Evolutionary conservation across 73 alveolate species (phyloP), one percentile per base, ranked within the genome.

Genomic region (Paramecium sonneborni): DNA sequence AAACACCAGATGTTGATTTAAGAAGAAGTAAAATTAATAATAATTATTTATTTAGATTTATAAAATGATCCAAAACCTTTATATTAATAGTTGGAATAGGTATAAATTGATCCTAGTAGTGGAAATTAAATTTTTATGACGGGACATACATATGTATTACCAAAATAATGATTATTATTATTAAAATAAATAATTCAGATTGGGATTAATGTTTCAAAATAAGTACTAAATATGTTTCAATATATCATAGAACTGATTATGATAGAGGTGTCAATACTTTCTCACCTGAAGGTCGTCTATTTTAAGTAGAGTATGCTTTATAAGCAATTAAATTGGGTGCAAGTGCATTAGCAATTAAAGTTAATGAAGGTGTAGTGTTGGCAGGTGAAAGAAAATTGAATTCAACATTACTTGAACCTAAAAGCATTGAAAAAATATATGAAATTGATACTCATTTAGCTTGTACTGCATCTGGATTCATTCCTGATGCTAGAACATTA

Each of bases 231-330:
- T 43, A 41, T 41, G n/a, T 57, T 15, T 41, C 85, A 68, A 68
- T 68, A 12, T 18, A 68, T 18, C 52, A 18, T 24, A 68, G 23
- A 18, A 46, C 10, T 43, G 7, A 97, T 93, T 97, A 97, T 92
- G 99, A 97, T 92, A 95, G 99, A 95, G 98, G 98, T 55, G 99
- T 97, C 56, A 97, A 97, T 62, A 97, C 99, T 72, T 97, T 97
- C 95, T 96, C 99, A 11, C 98, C 98, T 14, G 98, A 96, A 92
- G 99, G 99, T 48, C 88, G 99, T 79, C 88, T 97, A 57, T 97
- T 95, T 93, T 97, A 97, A 92, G 98, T 97, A 18, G 99, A 97
- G 92, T 97, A 97, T 76, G 99, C 99, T 35, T 85, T 97, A 87
- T 97, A 97, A 93, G 99, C 99, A 18, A 88, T 67, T 11, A 88